Evolutionary conservation across 768 basidiomycete species (phyloP).

Genomic region (Suillus occidentalis): DNA sequence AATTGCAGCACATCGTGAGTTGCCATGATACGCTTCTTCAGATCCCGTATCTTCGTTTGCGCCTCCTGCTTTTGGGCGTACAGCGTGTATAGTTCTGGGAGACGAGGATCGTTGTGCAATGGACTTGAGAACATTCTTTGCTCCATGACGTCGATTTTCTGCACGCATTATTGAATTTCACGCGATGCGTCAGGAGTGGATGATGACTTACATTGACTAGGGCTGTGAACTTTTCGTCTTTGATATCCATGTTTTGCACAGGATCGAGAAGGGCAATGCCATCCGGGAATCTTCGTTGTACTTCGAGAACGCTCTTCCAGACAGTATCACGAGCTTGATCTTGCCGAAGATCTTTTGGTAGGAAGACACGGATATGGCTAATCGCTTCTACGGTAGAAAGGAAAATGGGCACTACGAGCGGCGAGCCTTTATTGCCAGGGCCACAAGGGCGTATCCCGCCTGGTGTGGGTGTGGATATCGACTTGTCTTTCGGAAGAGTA

Average conservation of each 20-base stretch:
- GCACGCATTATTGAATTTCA: background rate
- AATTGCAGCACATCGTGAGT: constrained; percentile 93
- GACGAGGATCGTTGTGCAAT: constrained; percentile 73
- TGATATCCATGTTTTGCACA: constrained; percentile 92
- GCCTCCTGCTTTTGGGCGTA: constrained; percentile 76
- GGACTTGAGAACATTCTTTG: constrained; percentile 78
- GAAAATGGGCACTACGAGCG: constrained; percentile 86
- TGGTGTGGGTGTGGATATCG: constrained; percentile 54
- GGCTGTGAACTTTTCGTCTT: constrained; percentile 88
- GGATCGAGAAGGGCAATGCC: constrained; percentile 89
- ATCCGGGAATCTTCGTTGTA: constrained; percentile 86
- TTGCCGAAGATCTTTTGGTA: constrained; percentile 88
- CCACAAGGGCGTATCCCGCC: constrained; percentile 77
- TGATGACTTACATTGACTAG: constrained; percentile 66
- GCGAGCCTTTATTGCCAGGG: constrained; percentile 68
- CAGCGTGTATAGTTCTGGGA: constrained; percentile 78
- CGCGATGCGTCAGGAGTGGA: background rate
- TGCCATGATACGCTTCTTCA: constrained; percentile 85
- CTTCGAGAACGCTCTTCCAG: constrained; percentile 90
- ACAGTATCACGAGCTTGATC: constrained; percentile 75
- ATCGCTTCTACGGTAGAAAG: constrained; percentile 85
- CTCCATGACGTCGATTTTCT: constrained; percentile 95
- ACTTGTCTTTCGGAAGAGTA: constrained; percentile 57
- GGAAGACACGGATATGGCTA: constrained; percentile 80
- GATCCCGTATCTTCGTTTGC: constrained; percentile 65